Percentiles rank a stretch among this genome's conserved stretches.
Conservation (phyloP, 192 early-diverging fungal genomes). For the Coemansia sp. region DNA sequence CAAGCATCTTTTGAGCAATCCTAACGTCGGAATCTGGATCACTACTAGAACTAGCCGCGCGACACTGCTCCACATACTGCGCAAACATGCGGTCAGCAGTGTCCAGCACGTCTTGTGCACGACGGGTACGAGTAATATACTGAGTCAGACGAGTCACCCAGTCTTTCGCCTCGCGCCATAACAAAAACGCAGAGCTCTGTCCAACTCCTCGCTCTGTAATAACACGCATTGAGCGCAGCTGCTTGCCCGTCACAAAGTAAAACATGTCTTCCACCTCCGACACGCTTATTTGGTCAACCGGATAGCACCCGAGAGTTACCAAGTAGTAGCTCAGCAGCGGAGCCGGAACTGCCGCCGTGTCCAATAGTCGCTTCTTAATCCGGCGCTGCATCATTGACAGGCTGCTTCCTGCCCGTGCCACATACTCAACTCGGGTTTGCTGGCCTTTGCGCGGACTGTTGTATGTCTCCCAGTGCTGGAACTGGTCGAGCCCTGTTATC, state of each 20-base stretch:
- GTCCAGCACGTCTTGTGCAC: slow-evolving; percentile 9
- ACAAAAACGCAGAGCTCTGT: not conserved
- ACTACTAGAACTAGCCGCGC: not conserved
- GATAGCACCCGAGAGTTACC: slow-evolving; percentile 13
- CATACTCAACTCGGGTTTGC: not conserved
- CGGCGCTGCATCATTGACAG: slow-evolving; percentile 3
- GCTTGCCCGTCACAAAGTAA: not conserved
- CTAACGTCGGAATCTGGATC: slow-evolving; percentile 7
- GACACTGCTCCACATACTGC: slow-evolving; percentile 13
- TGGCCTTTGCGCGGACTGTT: not conserved
- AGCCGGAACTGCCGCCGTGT: slow-evolving; percentile 8
- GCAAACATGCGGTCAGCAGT: slow-evolving; percentile 15
- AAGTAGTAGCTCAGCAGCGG: slow-evolving; percentile 31
- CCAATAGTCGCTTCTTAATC: slow-evolving; percentile 16
- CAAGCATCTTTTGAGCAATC: slow-evolving; percentile 23
- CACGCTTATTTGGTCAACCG: not conserved
- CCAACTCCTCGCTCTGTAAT: slow-evolving; percentile 10
- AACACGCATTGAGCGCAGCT: slow-evolving; percentile 1
- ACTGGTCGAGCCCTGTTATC: slow-evolving; percentile 20
- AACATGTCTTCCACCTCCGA: slow-evolving; percentile 12
- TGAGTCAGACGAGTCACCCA: slow-evolving; percentile 19
- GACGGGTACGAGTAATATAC: not conserved
- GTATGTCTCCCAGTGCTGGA: slow-evolving; percentile 5
- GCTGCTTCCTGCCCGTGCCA: slow-evolving; percentile 13
- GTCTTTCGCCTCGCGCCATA: not conserved